Evolutionary conservation across 768 basidiomycete species (phyloP), one percentile per base, ranked within the genome.

Genomic region (Lactarius trivialis): DNA sequence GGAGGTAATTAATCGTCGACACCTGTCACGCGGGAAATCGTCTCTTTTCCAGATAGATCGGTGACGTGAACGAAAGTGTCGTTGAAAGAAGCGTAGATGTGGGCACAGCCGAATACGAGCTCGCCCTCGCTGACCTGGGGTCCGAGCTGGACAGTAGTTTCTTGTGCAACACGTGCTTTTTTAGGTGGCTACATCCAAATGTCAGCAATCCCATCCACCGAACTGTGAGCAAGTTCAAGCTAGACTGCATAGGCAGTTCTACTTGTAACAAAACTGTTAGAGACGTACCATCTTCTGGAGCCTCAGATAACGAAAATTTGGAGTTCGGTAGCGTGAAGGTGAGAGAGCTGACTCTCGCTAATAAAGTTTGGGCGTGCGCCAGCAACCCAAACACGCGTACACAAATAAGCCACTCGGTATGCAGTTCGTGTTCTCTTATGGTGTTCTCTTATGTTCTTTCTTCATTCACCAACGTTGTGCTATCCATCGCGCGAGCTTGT

Each of bases 41-140:
- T 99, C 82, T 98, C 97, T 81, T 92, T 95, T 71, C 97, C 97
- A 26, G 94, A 94, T 62, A 98, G 79, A 89, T 98, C 97, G 76
- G 97, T 99, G 72, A 99, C 82, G 75, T 99, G 97, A 69, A 99
- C 97, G 76, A 98, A 98, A 61, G 97, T 99, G 73, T 99, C 97
- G 78, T 99, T 99, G 86, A 99, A 99, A 61, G 93, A 96, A 43
- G 97, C 96, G 71, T 89, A 98, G 79, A 98, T 98, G 81, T 96
- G 96, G 12, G 97, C 97, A 65, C 98, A 94, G 68, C 96, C 96
- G 73, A 96, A 98, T 48, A 98, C 96, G 71, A 89, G 86, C 78
- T 98, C 94, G 73, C 96, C 94, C 75, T 97, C 94, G 64, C 88
- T 88, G 70, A 95, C 91, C 74, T 98, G 89, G 70, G 95, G 96